Base-by-base conservation (phyloP, 768 basidiomycete species). In the Termitomyces sp. region DNA sequence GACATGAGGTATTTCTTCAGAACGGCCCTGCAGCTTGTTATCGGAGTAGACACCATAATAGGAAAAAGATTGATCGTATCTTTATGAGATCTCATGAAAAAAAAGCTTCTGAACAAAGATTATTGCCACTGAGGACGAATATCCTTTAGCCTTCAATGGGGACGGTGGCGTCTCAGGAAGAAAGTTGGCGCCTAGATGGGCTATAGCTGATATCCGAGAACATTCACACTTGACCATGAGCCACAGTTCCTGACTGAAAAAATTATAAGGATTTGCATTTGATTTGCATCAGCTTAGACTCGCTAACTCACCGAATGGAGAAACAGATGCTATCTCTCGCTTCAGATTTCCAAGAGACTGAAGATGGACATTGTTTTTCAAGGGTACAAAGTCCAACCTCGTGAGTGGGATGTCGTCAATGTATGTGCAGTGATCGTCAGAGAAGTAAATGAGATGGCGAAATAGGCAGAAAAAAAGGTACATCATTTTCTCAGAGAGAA, bases 1-100 rank as follows among this genome's bases (percentile, higher is more conserved):
- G 60, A 65, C 66, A 66, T 67, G 63, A 66, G 68, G 65, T 43
- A 31, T 45, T 42, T 26, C 40, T 42, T 31, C n/a, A n/a, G 54
- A 17, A 48, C 45, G 23, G 14, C 50, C 50, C 44, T 57, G 44
- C 40, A 43, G 26, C 15, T 50, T 56, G 62, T 61, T 62, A 12
- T 33, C 52, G 49, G 33, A 17, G 54, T 30, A 21, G 26, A 15
- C 30, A 21, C 21, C 54, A 44, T 12, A 55, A 56, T 60, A 33
- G 45, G 54, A 59, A 47, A 35, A 53, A 26, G 14, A 33, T 26
- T 28, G 63, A 62, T 64, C 54, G 50, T 35, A 64, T 64, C 63
- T 55, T 43, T 56, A 62, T 63, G 53, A 41, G 31, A 47, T 43
- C 40, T 9, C 31, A 15, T 3, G 31, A 33, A 14, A 49, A 21